Conservation (phyloP, 2,329 filamentous ascomycete genomes). For the Fusarium xyrophilum region DNA sequence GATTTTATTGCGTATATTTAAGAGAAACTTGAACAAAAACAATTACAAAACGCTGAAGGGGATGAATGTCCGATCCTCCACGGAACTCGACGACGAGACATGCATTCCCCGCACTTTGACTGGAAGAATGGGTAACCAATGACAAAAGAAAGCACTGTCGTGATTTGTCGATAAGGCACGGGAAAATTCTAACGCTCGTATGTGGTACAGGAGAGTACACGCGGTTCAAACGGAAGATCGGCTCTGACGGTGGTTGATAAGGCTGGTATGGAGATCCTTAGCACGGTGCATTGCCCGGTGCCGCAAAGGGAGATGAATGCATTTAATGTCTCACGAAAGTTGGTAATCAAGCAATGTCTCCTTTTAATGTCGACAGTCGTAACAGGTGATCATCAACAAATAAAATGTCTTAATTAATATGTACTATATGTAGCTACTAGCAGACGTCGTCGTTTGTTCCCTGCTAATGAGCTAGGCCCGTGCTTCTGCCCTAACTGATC, state of each 20-base stretch:
- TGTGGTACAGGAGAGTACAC: background rate
- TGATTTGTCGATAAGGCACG: background rate
- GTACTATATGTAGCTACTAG: background rate
- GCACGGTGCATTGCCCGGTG: background rate
- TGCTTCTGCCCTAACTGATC: slow-evolving; percentile 34
- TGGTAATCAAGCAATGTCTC: slow-evolving; percentile 1
- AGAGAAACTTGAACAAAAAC: background rate
- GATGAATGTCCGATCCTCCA: slow-evolving; percentile 10
- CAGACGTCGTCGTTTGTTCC: slow-evolving; percentile 9
- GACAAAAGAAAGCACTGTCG: background rate
- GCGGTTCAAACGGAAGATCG: slow-evolving; percentile 1
- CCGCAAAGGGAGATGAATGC: slow-evolving; percentile 1
- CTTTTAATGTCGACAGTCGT: slow-evolving; percentile 10
- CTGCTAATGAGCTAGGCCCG: slow-evolving; percentile 31
- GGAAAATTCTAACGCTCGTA: slow-evolving; percentile 8
- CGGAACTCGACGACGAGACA: slow-evolving; percentile 5
- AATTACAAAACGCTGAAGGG: background rate
- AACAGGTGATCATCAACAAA: slow-evolving; percentile 27
- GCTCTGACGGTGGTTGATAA: background rate
- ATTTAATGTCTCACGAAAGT: background rate
- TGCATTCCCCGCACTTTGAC: slow-evolving; percentile 28
- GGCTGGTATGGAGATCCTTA: background rate
- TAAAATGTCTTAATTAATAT: slow-evolving; percentile 13
- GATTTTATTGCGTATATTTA: background rate
- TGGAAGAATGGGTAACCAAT: slow-evolving; percentile 12